Base-by-base conservation (phyloP, 495 filamentous ascomycete species). In the Penicillium turbatum region DNA sequence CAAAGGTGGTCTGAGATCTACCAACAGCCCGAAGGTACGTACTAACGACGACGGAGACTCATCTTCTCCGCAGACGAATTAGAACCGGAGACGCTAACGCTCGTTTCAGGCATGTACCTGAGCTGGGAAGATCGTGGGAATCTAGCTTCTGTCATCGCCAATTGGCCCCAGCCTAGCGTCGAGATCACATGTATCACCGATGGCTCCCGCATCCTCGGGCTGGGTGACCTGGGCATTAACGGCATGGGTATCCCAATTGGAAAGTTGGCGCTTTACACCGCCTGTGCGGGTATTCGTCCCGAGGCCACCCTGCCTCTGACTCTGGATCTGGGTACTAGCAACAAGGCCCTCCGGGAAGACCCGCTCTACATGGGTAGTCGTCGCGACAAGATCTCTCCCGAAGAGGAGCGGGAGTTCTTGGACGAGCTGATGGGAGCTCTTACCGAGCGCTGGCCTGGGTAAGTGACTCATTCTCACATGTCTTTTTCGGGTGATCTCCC, bases 191-290 rank as follows among this genome's bases (percentile, higher is more conserved):
- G 95, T 64, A 89, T 98, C 56, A 98, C 93, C 39, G 93, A 98
- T 74, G 93, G 93, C 45, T 96, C 91, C 55, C 86, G 93, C 51
- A 98, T 98, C 70, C 82, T 98, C 51, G 93, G 93, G 51, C 81
- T 98, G 30, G 93, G 93, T 46, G 93, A 98, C 72, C 84, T 98
- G 55, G 93, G 93, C 57, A 86, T 98, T 53, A 96, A 97, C 69
- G 93, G 93, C 54, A 96, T 98, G 82, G 93, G 93, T 51, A 98
- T 98, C 72, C 90, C 93, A 55, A 92, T 98, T 61, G 89, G 93
- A 54, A 97, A 98, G 73, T 75, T 97, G 53, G 84, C 90, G 42
- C 79, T 97, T 45, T 98, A 98, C 76, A 93, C 88, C 35, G 90
- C 86, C n/a, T 96, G 93, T 61, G 93, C 93, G 47, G 92, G 93